Percentiles rank a stretch among this genome's conserved stretches.
phyloP scores from a whole-genome alignment of 163 green algal genomes.

The Scenedesmus sp. region DNA sequence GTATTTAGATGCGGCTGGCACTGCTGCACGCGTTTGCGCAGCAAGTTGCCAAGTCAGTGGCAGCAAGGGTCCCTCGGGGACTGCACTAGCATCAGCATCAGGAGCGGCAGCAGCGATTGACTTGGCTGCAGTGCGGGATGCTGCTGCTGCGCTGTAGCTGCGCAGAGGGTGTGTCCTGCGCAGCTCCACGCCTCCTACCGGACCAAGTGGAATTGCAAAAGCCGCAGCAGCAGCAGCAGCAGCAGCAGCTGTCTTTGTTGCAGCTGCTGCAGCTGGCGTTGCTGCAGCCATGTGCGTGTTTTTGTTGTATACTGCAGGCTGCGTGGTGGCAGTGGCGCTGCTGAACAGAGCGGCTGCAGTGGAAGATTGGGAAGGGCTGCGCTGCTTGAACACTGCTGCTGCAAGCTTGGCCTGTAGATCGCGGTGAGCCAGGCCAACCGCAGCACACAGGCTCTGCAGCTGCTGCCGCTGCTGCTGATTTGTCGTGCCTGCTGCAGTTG shows the following conservation, averaged over 20 bases:
- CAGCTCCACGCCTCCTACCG: background rate
- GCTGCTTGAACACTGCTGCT: constrained; percentile 22
- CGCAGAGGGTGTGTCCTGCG: background rate
- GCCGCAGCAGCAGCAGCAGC: background rate
- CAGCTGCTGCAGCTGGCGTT: background rate
- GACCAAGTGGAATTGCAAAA: background rate
- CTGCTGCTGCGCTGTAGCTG: background rate
- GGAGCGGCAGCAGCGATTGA: background rate
- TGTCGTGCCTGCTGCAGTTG: background rate
- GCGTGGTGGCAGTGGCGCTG: background rate
- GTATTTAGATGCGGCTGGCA: no score
- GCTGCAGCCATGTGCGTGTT: background rate
- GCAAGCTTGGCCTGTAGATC: constrained; percentile 11
- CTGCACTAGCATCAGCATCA: background rate
- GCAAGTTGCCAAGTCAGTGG: background rate
- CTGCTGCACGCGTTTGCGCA: background rate
- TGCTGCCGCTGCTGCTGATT: background rate
- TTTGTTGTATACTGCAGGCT: background rate
- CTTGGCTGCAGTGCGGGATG: background rate
- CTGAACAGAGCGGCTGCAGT: background rate
- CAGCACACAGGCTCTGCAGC: background rate
- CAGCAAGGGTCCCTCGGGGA: background rate
- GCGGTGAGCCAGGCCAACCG: background rate
- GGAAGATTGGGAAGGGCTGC: background rate
- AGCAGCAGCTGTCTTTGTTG: background rate